A percentile compares a stretch with the other conserved stretches of the same genome.
These are phyloP conservation scores for Capillidium heterosporum DNA, from an alignment of 371 early-diverging fungal genomes.

Conservation along the genomic window DNA sequence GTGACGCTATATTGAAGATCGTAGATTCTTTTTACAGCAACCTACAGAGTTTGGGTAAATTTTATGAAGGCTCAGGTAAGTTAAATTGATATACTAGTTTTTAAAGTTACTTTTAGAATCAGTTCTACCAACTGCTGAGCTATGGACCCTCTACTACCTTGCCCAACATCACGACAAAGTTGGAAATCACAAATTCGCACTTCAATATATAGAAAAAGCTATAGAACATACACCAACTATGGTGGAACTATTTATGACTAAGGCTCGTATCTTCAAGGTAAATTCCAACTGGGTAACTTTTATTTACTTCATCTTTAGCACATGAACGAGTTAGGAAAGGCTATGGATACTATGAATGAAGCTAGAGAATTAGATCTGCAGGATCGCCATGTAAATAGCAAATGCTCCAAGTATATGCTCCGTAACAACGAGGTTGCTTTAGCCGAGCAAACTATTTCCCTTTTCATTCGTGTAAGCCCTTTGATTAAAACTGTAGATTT, in stretches of 20 bases:
- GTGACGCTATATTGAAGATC: slow-evolving; percentile 35
- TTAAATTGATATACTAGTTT: not conserved
- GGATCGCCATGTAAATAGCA: slow-evolving; percentile 90
- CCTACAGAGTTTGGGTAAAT: slow-evolving; percentile 25
- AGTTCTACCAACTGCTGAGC: slow-evolving; percentile 61
- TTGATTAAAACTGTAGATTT: not conserved
- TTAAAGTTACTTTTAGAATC: slow-evolving; percentile 7
- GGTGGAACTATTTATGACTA: slow-evolving; percentile 81
- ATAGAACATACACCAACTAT: slow-evolving; percentile 69
- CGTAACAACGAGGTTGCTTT: slow-evolving; percentile 55
- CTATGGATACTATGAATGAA: slow-evolving; percentile 56
- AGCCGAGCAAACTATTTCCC: slow-evolving; percentile 62
- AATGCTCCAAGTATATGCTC: slow-evolving; percentile 86
- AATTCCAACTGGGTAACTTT: not conserved
- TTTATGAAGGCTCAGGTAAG: slow-evolving; percentile 16
- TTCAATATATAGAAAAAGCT: slow-evolving; percentile 58
- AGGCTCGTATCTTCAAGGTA: slow-evolving; percentile 83
- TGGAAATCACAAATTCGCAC: slow-evolving; percentile 41
- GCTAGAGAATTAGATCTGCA: slow-evolving; percentile 80
- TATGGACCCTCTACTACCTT: slow-evolving; percentile 79
- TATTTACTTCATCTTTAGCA: slow-evolving; percentile 26
- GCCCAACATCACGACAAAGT: slow-evolving; percentile 70
- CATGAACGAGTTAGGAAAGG: slow-evolving; percentile 46
- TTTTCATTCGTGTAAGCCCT: slow-evolving; percentile 47
- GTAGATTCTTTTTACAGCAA: slow-evolving; percentile 33